Conservation (phyloP, 768 basidiomycete genomes). For the Hericium alpestre region DNA sequence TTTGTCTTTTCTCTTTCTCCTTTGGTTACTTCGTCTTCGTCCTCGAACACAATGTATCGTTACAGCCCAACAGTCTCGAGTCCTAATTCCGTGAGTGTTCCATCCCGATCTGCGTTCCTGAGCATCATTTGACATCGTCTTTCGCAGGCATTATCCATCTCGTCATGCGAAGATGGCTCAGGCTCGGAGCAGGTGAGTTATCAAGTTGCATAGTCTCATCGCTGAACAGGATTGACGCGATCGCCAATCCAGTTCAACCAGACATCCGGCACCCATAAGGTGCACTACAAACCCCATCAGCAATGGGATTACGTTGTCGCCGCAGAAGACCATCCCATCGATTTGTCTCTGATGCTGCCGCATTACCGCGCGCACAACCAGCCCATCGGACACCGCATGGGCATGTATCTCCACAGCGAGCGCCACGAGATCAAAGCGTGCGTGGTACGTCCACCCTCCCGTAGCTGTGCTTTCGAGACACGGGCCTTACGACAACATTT, state of each 20-base stretch:
- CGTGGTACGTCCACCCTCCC: slow-evolving; percentile 42
- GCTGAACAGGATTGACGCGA: background rate
- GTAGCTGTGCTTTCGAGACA: background rate
- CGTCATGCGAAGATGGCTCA: background rate
- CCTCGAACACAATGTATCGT: background rate
- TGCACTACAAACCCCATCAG: slow-evolving; percentile 14
- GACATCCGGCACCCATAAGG: slow-evolving; percentile 9
- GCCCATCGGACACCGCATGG: slow-evolving; percentile 60
- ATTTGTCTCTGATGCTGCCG: slow-evolving; percentile 60
- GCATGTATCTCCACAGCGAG: slow-evolving; percentile 52
- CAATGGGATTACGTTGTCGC: slow-evolving; percentile 58
- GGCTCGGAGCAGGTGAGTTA: background rate
- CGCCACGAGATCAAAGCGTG: slow-evolving; percentile 52
- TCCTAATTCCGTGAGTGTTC: background rate
- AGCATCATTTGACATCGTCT: too few species aligned
- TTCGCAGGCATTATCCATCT: background rate
- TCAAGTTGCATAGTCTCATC: background rate
- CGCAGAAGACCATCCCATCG: slow-evolving; percentile 39
- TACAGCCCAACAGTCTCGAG: background rate
- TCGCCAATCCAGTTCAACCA: background rate
- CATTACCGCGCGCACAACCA: slow-evolving; percentile 72
- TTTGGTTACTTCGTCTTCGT: background rate
- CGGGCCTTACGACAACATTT: background rate
- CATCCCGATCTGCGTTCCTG: too few species aligned
- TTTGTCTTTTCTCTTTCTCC: background rate